Evolutionary conservation across 2,329 filamentous ascomycete genomes (phyloP), one percentile per base, ranked within the genome.

Genomic region (Scytalidium lignicola): DNA sequence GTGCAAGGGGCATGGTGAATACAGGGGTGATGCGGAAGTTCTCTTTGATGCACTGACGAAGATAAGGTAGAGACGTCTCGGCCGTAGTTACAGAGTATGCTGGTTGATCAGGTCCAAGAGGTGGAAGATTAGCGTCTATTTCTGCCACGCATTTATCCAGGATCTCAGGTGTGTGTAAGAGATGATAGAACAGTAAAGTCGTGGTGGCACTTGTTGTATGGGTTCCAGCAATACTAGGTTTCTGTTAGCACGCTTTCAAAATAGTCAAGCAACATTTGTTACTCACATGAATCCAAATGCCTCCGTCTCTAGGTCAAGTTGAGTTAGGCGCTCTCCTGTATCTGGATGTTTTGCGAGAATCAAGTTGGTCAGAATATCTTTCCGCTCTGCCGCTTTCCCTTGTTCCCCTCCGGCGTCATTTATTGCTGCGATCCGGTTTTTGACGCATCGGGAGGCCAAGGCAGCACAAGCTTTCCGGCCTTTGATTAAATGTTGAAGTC

Each of bases 271-370:
- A 26, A 26, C 10, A 5, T 26, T 10, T 5, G 10, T 20, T 19
- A 52, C 57, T 54, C 55, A 66, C 65, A 69, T 66, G 44, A 67
- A 66, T 1, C 62, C 66, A 55, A 68, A 69, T 3, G 65, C 65
- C 43, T 69, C 65, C 0, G 66, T 63, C 45, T 66, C 61, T 1
- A 69, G 50, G 23, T 69, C 66, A 1, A 32, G 47, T 37, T 59
- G 55, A 1, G 56, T 59, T n/a, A 70, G 51, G 1, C 40, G 48
- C 26, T 60, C 58, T 0, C 66, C 65, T 1, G 65, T 68, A n/a
- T 68, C 65, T 1, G 67, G 67, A 46, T 68, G 51, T 20, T 58
- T 64, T 1, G 67, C 65, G 13, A 60, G n/a, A 8, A 69, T 67
- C n/a, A 70, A 46, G 47, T 62, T 65, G 1, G 65, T 68, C 7